Base-by-base conservation (phyloP, 148 eudicot species). In the Camellia lanceoleosa region DNA sequence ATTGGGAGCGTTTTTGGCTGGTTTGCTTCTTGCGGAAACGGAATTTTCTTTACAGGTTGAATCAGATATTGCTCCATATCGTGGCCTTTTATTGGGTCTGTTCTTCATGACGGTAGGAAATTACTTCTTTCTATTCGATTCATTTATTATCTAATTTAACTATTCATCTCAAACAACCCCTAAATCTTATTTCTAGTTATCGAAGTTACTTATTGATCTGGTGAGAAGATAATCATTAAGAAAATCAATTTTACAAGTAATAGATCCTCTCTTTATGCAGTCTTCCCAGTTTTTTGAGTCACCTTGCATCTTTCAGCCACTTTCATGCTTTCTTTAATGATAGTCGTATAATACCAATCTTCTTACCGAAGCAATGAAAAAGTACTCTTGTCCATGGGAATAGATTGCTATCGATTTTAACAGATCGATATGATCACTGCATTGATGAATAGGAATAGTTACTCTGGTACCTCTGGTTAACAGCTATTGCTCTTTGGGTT, bases 51-150 rank as follows among this genome's bases (percentile, higher is more conserved):
- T 96, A 84, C 99, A 96, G 84, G 99, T 96, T 75, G 99, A 96
- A 78, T 96, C 99, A 79, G 99, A 96, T 89, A 96, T 96, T 83
- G 99, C 99, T 91, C 99, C 99, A 82, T 96, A 96, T 79, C 99
- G 99, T 83, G 99, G 99, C 82, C 99, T 23, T 96, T 87, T 96
- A 61, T 83, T 96, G 89, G 89, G 99, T 69, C 95, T 96, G 74
- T 96, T 96, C 85, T 96, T 96, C 86, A 96, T 96, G 99, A 96
- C 99, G 92, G 99, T 96, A 87, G 15, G 81, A 65, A 49, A 80
- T 81, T 15, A 5, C 71, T 19, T 61, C 23, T 19, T 38, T 47
- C 52, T 11, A 30, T 30, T 44, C 14, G 68, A 75, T 41, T 14
- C 75, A 1, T 4, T 61, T 68, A 49, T 69, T 47, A 75, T 75